Base-by-base conservation (phyloP, 2,329 filamentous ascomycete genomes). In the Apiospora marii region DNA sequence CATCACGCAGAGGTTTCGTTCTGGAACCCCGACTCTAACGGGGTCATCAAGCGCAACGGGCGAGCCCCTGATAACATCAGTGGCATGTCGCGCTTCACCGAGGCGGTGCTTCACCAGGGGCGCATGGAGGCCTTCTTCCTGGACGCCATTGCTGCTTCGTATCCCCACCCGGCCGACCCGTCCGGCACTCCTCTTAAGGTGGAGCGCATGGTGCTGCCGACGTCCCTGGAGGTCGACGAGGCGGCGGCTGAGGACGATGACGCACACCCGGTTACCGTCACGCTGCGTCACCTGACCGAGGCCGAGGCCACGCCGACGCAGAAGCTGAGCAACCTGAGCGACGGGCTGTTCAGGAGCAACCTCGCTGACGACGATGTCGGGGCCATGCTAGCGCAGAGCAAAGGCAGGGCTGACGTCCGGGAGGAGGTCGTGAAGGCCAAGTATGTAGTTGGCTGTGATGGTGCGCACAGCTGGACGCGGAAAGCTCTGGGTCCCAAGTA, bases 371-470 rank as follows among this genome's bases (percentile, higher is more conserved):
- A 89, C 73, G 88, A 90, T 71, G 87, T 86, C 0, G 84, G 87
- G 8, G 86, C 89, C 19, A 77, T 90, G 44, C 71, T 81, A 7
- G 74, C 73, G 19, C 74, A 75, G 34, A 74, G 67, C 1, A 74
- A 75, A 3, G 61, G 64, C 19, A 78, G 78, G 49, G 83, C 80
- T 72, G 85, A 78, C 19, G 79, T 81, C 76, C 74, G 75, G 76
- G 78, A 80, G 68, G 87, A 89, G 75, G 78, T 80, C 0, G 81
- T 92, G 2, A 86, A 83, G 51, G 86, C 88, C 7, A 91, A 91
- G 77, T 94, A 92, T 74, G 84, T 94, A 43, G 85, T 94, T 4
- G 92, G 92, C 0, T 91, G 89, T 64, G 92, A 93, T 74, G 92
- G 92, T 0, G 92, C 92, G 0, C 90, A 92, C 76, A 90, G 87